Evolutionary conservation across 2,329 filamentous ascomycete genomes (phyloP).

Genomic region (Plenodomus tracheiphilus): DNA sequence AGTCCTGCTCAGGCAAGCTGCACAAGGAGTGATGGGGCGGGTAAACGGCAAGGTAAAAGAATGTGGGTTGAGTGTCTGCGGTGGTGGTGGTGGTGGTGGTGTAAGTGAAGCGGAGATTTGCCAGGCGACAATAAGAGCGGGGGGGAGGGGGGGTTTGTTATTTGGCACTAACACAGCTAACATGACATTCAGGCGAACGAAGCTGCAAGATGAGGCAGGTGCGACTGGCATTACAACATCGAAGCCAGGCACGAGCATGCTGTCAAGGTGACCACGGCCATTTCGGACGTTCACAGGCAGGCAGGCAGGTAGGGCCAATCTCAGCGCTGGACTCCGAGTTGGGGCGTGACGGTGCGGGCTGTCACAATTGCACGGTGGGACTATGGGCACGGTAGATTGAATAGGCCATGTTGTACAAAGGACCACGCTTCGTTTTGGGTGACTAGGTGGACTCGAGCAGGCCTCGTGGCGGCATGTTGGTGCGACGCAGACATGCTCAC

Average conservation of each 20-base stretch:
- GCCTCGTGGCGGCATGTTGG: neutral
- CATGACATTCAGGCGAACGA: conserved; percentile 16
- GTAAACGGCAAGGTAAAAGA: conserved; percentile 23
- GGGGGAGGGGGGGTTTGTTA: conserved; percentile 14
- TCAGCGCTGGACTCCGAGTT: neutral
- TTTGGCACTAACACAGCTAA: conserved; percentile 4
- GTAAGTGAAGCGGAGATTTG: conserved; percentile 15
- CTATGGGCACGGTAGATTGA: neutral
- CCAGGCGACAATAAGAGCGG: conserved; percentile 9
- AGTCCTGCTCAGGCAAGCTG: conserved; percentile 26
- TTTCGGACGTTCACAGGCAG: neutral
- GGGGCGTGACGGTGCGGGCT: neutral
- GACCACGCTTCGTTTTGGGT: too few species aligned
- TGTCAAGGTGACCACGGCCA: neutral
- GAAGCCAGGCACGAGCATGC: neutral
- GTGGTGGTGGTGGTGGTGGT: conserved; percentile 2
- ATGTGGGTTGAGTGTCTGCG: conserved; percentile 16
- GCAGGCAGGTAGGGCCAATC: neutral
- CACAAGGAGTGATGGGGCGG: conserved; percentile 14
- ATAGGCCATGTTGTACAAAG: neutral
- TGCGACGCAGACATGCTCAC: neutral
- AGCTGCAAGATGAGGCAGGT: conserved; percentile 5
- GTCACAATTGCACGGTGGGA: neutral
- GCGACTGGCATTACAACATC: conserved; percentile 7
- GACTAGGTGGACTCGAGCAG: neutral